phyloP scores from a whole-genome alignment of 805 yeast genomes.

The Metschnikowia vanudenii region DNA sequence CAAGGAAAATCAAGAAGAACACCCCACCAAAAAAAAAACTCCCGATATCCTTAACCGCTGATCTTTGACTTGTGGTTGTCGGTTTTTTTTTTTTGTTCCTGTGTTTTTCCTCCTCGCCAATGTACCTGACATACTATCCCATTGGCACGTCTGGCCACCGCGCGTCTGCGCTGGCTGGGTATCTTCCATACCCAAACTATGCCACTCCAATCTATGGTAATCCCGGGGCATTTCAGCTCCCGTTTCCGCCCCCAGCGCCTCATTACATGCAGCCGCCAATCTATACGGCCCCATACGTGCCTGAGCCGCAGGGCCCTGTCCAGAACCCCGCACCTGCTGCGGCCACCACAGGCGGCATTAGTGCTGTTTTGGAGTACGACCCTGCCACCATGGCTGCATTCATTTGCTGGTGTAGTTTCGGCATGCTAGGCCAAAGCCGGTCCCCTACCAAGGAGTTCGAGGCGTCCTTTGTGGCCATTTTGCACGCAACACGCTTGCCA shows the following conservation, averaged over 20 bases:
- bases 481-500: slow-evolving; percentile 86
- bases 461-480: slow-evolving; percentile 60
- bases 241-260: slow-evolving; percentile 14
- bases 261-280: slow-evolving; percentile 14
- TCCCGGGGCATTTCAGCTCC: slow-evolving; percentile 10
- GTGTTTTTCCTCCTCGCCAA: neutral
- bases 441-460: slow-evolving; percentile 52
- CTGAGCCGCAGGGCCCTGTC: neutral
- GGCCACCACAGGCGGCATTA: slow-evolving; percentile 66
- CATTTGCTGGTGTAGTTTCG: slow-evolving; percentile 68
- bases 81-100: no score
- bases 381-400: slow-evolving; percentile 76
- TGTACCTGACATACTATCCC: slow-evolving; percentile 17
- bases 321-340: slow-evolving; percentile 7
- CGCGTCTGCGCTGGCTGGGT: slow-evolving; percentile 28
- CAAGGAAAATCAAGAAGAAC: neutral
- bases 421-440: slow-evolving; percentile 55
- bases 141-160: slow-evolving; percentile 43
- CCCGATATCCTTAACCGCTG: neutral
- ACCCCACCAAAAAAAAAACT: neutral
- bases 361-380: slow-evolving; percentile 76
- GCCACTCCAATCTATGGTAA: slow-evolving; percentile 13
- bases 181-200: slow-evolving; percentile 21
- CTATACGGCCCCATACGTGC: neutral
- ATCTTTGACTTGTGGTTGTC: no score